These are phyloP conservation scores for Umbellularia californica DNA, from an alignment of 164 flowering plant species.

Conservation along the genomic window DNA sequence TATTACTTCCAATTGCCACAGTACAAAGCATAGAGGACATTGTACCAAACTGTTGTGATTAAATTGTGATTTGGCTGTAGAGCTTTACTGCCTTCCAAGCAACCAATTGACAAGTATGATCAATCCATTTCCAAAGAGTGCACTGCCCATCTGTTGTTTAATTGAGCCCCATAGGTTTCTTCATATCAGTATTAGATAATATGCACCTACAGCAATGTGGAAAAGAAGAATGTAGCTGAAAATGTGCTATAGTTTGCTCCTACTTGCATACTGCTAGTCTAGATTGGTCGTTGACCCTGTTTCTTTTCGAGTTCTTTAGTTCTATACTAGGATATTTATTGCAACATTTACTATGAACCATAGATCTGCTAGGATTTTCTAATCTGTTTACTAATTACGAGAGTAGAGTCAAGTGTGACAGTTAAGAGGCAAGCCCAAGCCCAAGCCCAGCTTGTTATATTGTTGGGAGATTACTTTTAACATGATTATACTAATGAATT, in stretches of 20 bases:
- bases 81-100: neutral
- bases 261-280: neutral
- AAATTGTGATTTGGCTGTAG: neutral
- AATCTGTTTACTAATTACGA: too few species aligned
- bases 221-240: neutral
- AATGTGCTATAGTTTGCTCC: neutral
- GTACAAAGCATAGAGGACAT: neutral
- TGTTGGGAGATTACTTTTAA: neutral
- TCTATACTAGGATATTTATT: neutral
- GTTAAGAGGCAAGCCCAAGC: neutral
- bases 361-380: neutral
- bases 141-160: neutral
- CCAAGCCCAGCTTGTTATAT: neutral
- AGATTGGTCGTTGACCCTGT: neutral
- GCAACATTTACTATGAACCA: neutral
- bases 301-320: neutral
- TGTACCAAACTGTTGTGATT: neutral
- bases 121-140: slow-evolving; percentile 1
- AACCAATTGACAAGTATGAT: neutral
- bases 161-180: neutral
- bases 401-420: neutral
- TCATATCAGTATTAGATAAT: neutral
- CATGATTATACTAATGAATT: neutral
- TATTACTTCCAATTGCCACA: neutral
- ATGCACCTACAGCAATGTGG: neutral